Percentiles rank a stretch among this genome's conserved stretches.
Conservation (phyloP, 768 basidiomycete genomes). For the Lactarius hatsudake region DNA sequence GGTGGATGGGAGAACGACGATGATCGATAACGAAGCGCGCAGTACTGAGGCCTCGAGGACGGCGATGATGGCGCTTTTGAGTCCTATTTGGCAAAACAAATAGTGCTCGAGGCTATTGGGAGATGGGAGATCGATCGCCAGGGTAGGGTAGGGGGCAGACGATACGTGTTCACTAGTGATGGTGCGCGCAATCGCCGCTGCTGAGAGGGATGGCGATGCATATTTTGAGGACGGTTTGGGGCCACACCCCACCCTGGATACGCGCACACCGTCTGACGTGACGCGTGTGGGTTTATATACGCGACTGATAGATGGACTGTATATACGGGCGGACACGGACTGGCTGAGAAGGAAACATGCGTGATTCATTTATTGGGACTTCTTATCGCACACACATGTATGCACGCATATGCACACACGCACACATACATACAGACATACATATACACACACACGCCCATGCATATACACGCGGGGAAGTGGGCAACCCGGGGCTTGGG, state of each 20-base stretch:
- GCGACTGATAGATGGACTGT: background rate
- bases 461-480: slow-evolving; percentile 4
- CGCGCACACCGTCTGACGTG: background rate
- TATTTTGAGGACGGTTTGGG: too few species aligned
- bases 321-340: background rate
- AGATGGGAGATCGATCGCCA: slow-evolving; percentile 1
- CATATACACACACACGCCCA: background rate
- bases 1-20: background rate
- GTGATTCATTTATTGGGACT: slow-evolving; percentile 11
- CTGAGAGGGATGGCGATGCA: background rate
- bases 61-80: background rate
- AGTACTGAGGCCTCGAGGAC: slow-evolving; percentile 13
- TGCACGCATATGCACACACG: background rate
- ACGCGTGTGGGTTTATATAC: background rate
- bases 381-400: slow-evolving; percentile 9
- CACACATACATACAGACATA: background rate
- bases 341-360: slow-evolving; percentile 1
- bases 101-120: background rate
- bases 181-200: background rate
- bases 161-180: background rate
- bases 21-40: slow-evolving; percentile 16
- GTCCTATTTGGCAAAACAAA: background rate
- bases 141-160: background rate
- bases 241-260: background rate
- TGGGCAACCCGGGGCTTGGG: slow-evolving; percentile 1